These are phyloP conservation scores for Moricandia moricandioides DNA, from an alignment of 345 rosid genomes.

Conservation along the genomic window DNA sequence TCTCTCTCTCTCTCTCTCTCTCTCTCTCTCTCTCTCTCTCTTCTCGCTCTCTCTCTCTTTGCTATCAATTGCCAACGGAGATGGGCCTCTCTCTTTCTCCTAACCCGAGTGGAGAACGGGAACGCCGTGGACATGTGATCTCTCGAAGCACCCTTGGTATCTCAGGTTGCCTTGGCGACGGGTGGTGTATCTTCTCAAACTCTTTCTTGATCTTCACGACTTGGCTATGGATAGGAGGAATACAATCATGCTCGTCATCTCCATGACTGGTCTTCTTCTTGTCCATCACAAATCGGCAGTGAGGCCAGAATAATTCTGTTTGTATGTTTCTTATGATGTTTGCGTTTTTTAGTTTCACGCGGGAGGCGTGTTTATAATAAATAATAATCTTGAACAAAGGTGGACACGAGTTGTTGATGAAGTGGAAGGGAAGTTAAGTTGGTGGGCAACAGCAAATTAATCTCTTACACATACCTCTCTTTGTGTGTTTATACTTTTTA, in stretches of 20 bases:
- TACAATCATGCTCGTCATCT: conserved; percentile 24
- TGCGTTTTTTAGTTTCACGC: conserved; percentile 6
- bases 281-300: conserved; percentile 16
- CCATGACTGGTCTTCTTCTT: conserved; percentile 15
- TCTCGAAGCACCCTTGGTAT: conserved; percentile 37
- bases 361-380: conserved; percentile 33
- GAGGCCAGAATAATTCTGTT: conserved; percentile 2
- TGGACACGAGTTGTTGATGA: conserved; percentile 38
- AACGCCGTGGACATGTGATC: conserved; percentile 39
- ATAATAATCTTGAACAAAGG: conserved; percentile 13
- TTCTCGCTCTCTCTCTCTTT: not conserved
- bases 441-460: conserved; percentile 35
- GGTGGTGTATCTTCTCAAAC: conserved; percentile 42
- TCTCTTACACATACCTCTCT: conserved; percentile 26
- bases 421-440: conserved; percentile 40
- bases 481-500: conserved; percentile 7
- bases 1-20: no score
- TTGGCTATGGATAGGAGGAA: conserved; percentile 57
- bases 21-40: not conserved
- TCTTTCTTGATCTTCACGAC: conserved; percentile 62
- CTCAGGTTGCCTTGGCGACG: conserved; percentile 37
- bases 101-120: conserved; percentile 61
- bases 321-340: conserved; percentile 10
- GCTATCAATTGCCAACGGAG: conserved; percentile 41
- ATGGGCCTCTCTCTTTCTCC: conserved; percentile 45